phyloP scores from a whole-genome alignment of 257 asterid genomes.

The Leonotis leonurus region DNA sequence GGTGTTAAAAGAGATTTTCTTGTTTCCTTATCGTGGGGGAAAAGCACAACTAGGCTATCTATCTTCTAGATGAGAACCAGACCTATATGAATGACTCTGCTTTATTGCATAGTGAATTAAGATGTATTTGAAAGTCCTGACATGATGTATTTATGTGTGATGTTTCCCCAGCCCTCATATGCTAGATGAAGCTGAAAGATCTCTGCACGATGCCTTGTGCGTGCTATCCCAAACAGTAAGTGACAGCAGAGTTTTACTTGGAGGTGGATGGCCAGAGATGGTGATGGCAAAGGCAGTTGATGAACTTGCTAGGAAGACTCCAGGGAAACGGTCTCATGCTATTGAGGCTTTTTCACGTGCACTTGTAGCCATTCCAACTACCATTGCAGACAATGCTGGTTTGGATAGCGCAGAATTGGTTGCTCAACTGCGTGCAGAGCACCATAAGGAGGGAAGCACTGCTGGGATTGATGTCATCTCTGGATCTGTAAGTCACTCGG shows the following conservation, averaged over 20 bases:
- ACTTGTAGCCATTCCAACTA: constrained; percentile 75
- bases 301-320: constrained; percentile 82
- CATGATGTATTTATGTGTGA: background rate
- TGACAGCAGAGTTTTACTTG: constrained; percentile 77
- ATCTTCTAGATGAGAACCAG: background rate
- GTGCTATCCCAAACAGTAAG: constrained; percentile 84
- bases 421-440: constrained; percentile 91
- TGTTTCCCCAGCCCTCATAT: constrained; percentile 60
- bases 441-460: constrained; percentile 63
- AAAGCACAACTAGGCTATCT: background rate
- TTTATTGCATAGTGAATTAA: background rate
- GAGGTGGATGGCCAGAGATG: constrained; percentile 99
- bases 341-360: constrained; percentile 91
- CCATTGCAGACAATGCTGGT: constrained; percentile 89
- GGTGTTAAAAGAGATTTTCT: background rate
- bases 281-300: constrained; percentile 91
- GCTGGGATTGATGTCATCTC: constrained; percentile 87
- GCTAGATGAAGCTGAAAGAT: constrained; percentile 89
- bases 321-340: constrained; percentile 82
- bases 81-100: background rate
- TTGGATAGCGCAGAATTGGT: constrained; percentile 82
- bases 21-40: background rate
- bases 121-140: background rate
- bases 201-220: constrained; percentile 89
- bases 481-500: constrained; percentile 68